Percentiles rank a stretch among this genome's conserved stretches.
phyloP scores from a whole-genome alignment of 164 flowering plant genomes.

The Litsea cubeba region DNA sequence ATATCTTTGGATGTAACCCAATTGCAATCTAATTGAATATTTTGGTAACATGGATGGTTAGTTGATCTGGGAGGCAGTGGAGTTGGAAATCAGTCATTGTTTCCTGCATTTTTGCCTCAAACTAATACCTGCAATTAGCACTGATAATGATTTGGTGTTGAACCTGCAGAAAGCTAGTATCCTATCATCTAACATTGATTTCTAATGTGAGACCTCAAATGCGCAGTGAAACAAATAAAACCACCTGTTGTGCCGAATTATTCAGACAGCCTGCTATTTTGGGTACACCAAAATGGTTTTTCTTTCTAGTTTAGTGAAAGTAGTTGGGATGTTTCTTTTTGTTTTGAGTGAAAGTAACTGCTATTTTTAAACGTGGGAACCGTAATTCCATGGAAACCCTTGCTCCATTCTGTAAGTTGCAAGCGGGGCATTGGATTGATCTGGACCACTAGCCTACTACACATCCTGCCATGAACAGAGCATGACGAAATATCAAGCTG shows the following conservation, averaged over 20 bases:
- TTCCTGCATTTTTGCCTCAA: background rate
- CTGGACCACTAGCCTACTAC: background rate
- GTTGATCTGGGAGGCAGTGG: background rate
- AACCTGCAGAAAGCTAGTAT: no score
- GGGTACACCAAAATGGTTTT: background rate
- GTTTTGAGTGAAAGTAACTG: constrained; percentile 18
- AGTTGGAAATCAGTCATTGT: background rate
- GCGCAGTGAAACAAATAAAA: background rate
- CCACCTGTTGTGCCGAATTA: background rate
- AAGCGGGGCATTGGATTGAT: background rate
- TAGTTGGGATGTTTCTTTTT: background rate
- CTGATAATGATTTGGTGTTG: background rate
- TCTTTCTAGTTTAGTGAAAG: background rate
- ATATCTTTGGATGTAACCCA: background rate
- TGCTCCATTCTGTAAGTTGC: background rate
- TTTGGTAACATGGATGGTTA: background rate
- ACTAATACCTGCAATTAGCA: background rate
- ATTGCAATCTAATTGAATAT: background rate
- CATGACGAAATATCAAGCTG: no score
- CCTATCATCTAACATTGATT: background rate
- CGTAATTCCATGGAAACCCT: background rate
- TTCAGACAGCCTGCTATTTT: background rate
- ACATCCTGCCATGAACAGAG: background rate
- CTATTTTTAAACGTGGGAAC: background rate
- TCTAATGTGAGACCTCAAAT: background rate